phyloP scores from a whole-genome alignment of 1,139 yeast genomes.

The Protomyces inouyei region DNA sequence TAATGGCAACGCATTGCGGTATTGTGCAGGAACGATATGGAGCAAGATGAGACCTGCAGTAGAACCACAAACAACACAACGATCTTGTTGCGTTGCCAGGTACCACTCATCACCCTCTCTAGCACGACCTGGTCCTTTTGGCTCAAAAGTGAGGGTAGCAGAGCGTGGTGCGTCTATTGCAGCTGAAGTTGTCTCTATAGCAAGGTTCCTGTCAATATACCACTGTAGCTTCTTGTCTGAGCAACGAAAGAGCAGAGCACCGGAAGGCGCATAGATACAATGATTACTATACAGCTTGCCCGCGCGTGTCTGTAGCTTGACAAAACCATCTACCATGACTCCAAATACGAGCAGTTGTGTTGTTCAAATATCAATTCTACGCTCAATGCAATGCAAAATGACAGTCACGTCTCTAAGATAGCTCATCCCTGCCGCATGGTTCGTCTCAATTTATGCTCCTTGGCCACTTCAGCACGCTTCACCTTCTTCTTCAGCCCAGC shows the following conservation, averaged over 20 bases:
- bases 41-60: conserved; percentile 1
- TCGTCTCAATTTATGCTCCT: background rate
- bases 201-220: conserved; percentile 6
- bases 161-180: background rate
- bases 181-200: background rate
- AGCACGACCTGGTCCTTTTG: conserved; percentile 13
- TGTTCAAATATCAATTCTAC: background rate
- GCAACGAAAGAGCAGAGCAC: conserved; percentile 12
- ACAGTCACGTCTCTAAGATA: background rate
- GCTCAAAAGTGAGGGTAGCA: conserved; percentile 8
- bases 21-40: conserved; percentile 18
- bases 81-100: conserved; percentile 7
- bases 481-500: conserved; percentile 22
- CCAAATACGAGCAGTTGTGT: background rate
- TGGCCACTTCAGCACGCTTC: conserved; percentile 12
- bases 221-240: conserved; percentile 10
- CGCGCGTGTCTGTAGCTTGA: conserved; percentile 9
- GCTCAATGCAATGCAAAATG: background rate
- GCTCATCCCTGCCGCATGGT: conserved; percentile 4
- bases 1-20: conserved; percentile 7
- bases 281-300: conserved; percentile 6
- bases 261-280: conserved; percentile 2
- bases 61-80: conserved; percentile 19
- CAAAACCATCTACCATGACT: background rate
- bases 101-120: conserved; percentile 22